Percentiles rank a stretch among this genome's conserved stretches.
These are phyloP conservation scores for Fusarium coffeatum DNA, from an alignment of 2,329 filamentous ascomycete species.

Conservation along the genomic window DNA sequence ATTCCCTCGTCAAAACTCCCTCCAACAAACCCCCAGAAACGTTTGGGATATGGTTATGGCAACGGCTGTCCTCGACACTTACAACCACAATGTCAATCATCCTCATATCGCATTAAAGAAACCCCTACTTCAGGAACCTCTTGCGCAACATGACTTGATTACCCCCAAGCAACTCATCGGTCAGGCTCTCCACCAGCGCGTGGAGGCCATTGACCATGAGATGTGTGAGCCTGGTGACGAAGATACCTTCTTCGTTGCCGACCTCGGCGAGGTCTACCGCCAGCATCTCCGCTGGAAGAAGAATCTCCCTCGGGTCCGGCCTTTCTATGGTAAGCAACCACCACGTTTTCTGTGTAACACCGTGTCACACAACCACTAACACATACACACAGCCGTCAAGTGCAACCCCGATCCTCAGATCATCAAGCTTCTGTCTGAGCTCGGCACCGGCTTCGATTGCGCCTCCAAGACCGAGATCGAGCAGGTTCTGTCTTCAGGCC, in stretches of 20 bases:
- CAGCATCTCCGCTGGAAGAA: slow-evolving; percentile 99
- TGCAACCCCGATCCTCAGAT: slow-evolving; percentile 96
- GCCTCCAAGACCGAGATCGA: slow-evolving; percentile 98
- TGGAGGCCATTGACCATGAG: slow-evolving; percentile 86
- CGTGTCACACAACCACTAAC: slow-evolving; percentile 4
- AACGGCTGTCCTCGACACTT: slow-evolving; percentile 68
- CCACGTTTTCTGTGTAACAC: too few relatives aligned
- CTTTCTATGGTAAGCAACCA: slow-evolving; percentile 83
- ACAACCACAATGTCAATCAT: slow-evolving; percentile 63
- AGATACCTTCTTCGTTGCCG: slow-evolving; percentile 97
- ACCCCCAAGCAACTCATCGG: slow-evolving; percentile 84
- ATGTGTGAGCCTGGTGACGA: slow-evolving; percentile 91
- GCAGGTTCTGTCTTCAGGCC: slow-evolving; percentile 83
- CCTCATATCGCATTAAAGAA: slow-evolving; percentile 62
- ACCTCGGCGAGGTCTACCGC: slow-evolving; percentile 97
- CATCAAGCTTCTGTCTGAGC: slow-evolving; percentile 83
- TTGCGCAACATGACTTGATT: slow-evolving; percentile 56
- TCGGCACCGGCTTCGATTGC: slow-evolving; percentile 97
- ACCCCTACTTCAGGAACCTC: slow-evolving; percentile 53
- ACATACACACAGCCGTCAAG: slow-evolving; percentile 79
- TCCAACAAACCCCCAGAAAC: slow-evolving; percentile 38
- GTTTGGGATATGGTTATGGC: slow-evolving; percentile 73
- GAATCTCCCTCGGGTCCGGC: slow-evolving; percentile 90
- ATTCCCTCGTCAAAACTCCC: slow-evolving; percentile 33
- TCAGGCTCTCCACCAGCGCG: slow-evolving; percentile 85